Conservation (phyloP, 305 asterid genomes). For the Fraxinus greggii region DNA sequence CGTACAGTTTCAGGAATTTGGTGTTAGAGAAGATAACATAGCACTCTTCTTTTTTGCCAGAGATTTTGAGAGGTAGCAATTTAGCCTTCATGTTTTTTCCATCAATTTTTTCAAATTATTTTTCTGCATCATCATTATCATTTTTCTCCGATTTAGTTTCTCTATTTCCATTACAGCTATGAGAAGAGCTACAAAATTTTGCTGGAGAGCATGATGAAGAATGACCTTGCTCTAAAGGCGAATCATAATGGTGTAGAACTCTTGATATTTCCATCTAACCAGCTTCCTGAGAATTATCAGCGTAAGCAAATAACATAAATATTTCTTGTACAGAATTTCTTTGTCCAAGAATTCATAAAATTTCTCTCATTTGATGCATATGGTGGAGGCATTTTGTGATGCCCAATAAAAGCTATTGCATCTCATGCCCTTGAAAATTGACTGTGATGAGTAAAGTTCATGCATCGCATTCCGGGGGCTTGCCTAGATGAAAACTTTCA, state of each 20-base stretch:
- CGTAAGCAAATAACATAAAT: conserved; percentile 45
- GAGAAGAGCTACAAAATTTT: conserved; percentile 66
- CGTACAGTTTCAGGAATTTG: conserved; percentile 73
- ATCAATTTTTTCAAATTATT: conserved; percentile 19
- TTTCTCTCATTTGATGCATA: conserved; percentile 12
- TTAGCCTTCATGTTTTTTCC: conserved; percentile 4
- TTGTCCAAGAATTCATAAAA: conserved; percentile 13
- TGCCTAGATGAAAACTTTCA: background rate
- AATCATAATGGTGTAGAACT: conserved; percentile 73
- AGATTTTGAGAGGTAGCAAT: conserved; percentile 66
- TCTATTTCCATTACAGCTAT: conserved; percentile 55
- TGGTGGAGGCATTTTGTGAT: background rate
- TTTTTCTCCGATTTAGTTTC: conserved; percentile 27
- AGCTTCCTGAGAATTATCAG: conserved; percentile 73
- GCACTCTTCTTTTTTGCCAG: conserved; percentile 87
- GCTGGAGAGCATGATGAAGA: conserved; percentile 79
- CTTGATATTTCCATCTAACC: conserved; percentile 82
- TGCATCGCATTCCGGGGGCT: background rate
- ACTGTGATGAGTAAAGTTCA: background rate
- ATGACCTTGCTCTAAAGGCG: conserved; percentile 81
- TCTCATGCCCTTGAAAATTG: background rate
- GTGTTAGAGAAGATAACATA: conserved; percentile 72
- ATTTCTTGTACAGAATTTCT: conserved; percentile 13
- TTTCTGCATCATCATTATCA: conserved; percentile 4
- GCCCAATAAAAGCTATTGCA: background rate